Evolutionary conservation across 2,329 filamentous ascomycete genomes (phyloP).

Genomic region (Fusarium vanettenii): DNA sequence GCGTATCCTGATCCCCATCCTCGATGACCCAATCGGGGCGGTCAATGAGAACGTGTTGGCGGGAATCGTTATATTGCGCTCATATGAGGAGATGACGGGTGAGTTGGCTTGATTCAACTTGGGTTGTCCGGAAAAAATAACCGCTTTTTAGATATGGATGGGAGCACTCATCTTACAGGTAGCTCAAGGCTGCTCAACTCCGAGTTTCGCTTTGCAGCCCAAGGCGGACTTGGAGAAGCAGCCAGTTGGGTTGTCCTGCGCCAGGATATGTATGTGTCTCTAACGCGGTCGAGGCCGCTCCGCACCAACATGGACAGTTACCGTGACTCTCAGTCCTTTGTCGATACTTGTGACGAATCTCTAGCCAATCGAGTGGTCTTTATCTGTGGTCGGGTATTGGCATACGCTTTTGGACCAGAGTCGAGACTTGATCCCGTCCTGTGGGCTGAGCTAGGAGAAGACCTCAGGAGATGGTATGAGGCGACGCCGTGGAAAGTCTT

Average conservation of each 20-base stretch:
- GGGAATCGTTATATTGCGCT: slow-evolving; percentile 51
- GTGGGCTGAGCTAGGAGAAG: slow-evolving; percentile 36
- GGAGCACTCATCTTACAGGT: slow-evolving; percentile 43
- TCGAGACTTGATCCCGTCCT: slow-evolving; percentile 36
- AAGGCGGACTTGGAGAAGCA: slow-evolving; percentile 54
- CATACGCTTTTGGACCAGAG: slow-evolving; percentile 47
- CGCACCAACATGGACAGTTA: slow-evolving; percentile 52
- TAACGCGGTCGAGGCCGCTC: slow-evolving; percentile 53
- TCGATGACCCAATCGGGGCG: slow-evolving; percentile 48
- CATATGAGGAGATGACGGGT: slow-evolving; percentile 56
- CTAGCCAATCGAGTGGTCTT: slow-evolving; percentile 44
- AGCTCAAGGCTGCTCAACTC: slow-evolving; percentile 42
- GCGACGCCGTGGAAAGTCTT: slow-evolving; percentile 31
- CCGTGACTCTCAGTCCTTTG: slow-evolving; percentile 37
- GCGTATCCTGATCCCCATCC: slow-evolving; percentile 51
- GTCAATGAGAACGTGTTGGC: slow-evolving; percentile 54
- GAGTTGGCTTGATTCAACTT: neutral
- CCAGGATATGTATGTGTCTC: slow-evolving; percentile 61
- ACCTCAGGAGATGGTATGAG: slow-evolving; percentile 39
- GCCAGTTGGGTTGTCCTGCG: slow-evolving; percentile 60
- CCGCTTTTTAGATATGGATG: slow-evolving; percentile 34
- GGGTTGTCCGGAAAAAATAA: neutral
- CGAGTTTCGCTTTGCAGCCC: slow-evolving; percentile 42
- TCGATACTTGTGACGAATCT: slow-evolving; percentile 39
- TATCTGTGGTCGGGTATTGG: slow-evolving; percentile 46